A percentile compares a stretch with the other conserved stretches of the same genome.
phyloP scores from a whole-genome alignment of 2,329 filamentous ascomycete genomes.

The Diaporthe aspalathi region DNA sequence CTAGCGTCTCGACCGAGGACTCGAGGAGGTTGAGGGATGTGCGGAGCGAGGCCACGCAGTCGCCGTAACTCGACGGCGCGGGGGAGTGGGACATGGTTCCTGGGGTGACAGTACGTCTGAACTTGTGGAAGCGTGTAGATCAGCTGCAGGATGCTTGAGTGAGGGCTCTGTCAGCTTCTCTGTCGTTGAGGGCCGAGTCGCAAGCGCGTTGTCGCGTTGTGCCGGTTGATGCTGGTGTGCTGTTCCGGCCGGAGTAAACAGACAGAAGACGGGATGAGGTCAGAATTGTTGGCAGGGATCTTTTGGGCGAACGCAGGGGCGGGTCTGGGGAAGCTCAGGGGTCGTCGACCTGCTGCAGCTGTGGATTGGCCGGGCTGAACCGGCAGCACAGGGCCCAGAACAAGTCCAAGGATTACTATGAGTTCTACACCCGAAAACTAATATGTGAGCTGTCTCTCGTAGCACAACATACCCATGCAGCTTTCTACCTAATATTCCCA shows the following conservation, averaged over 20 bases:
- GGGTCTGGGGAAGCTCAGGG: slow-evolving; percentile 31
- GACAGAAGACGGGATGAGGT: slow-evolving; percentile 3
- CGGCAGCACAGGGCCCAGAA: neutral
- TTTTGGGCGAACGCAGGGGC: neutral
- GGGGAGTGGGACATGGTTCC: slow-evolving; percentile 34
- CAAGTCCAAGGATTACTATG: too few species aligned
- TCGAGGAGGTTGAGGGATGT: slow-evolving; percentile 71
- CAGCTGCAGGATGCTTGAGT: too few species aligned
- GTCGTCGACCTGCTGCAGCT: slow-evolving; percentile 1
- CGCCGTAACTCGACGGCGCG: slow-evolving; percentile 56
- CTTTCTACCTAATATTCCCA: too few species aligned
- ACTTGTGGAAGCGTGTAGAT: too few species aligned
- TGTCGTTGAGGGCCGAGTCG: neutral
- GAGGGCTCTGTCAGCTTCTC: neutral
- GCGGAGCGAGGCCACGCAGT: slow-evolving; percentile 70
- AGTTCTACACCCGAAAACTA: too few species aligned
- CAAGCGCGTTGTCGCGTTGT: too few species aligned
- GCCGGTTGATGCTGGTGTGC: neutral
- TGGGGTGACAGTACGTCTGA: too few species aligned
- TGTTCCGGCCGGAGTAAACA: slow-evolving; percentile 17
- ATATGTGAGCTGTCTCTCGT: too few species aligned
- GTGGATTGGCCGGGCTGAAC: neutral
- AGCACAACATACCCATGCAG: too few species aligned
- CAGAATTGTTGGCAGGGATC: slow-evolving; percentile 21
- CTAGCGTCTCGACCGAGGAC: slow-evolving; percentile 68